Base-by-base conservation (phyloP, 352 stramenopile species). In the Phytophthora pinifolia region DNA sequence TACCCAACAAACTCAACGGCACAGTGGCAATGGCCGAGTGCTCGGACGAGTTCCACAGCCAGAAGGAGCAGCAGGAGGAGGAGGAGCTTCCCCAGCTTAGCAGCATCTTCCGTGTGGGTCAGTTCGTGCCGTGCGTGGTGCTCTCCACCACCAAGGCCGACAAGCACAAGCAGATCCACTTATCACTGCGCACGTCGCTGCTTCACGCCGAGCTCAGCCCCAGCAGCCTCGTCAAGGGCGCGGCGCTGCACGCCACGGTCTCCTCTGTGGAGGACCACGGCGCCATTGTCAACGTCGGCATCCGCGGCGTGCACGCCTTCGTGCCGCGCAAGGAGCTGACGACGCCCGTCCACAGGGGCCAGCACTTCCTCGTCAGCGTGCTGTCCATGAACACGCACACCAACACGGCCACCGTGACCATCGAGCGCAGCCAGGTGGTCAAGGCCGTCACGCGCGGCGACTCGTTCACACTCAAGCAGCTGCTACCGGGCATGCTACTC, bases 1-100 rank as follows among this genome's bases (percentile, higher is more conserved):
- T 98, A 41, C 94, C 93, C 4, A 98, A 97, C 74, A 96, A 97
- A 46, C 82, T 98, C 50, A 98, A 87, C 44, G 96, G 94, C 41
- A 95, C 96, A 36, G 91, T 98, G 37, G 54, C 76, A 15, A 49
- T 84, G 9, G 64, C 76, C 39, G 79, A 96, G 58, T 80, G 83
- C 57, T 92, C 82, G 46, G 86, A 96, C 62, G 83, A 92, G 61
- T 89, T 93, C 46, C 62, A 77, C 55, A 61, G 69, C 27, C 39
- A 54, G 15, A 29, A 65, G 2, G 65, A 69, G 5, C 58, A 70
- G 4, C 53, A 74, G 1, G 62, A 74, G 4, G 54, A 74, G 1
- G 62, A 74, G 34, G 54, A 74, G 44, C 46, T 87, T 45, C 70
- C 76, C 4, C 34, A 50, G n/a, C 72, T 96, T 12, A 67, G 60